Evolutionary conservation across 192 early-diverging fungal genomes (phyloP), one percentile per base, ranked within the genome.

Genomic region (Pilaira anomala): DNA sequence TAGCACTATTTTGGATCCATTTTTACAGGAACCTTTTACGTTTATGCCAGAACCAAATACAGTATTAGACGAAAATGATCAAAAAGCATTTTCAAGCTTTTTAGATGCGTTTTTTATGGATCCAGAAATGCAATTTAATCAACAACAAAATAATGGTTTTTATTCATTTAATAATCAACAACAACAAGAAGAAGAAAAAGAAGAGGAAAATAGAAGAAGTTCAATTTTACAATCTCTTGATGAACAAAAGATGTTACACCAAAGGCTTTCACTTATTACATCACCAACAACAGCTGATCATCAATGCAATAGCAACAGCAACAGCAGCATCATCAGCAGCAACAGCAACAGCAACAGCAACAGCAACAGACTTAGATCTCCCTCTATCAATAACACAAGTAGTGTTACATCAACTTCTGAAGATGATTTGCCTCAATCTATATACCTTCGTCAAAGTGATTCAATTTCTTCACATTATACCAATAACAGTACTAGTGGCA

Each of bases 31-130:
- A 13, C 62, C 62, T 39, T 51, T 26, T 7, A 40, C 39, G 25
- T 52, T 63, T 25, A 33, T 44, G 9, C 30, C 48, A 18, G 11
- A 6, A 22, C 19, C 39, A 21, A 72, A 29, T 36, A 59, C 39
- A 52, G 53, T 76, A 14, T 40, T 76, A 24, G 65, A 70, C 30
- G 74, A 76, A 53, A 45, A 66, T 41, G 80, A 83, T 49, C 78
- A 83, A 40, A 72, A 71, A 26, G 66, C 66, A 22, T 79, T 83
- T 50, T 76, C 76, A 36, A 65, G 73, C 56, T 83, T 83, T 58
- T 55, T 83, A 28, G 80, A 81, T 58, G 72, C 73, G 2, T 66
- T 83, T 36, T 74, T 82, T 39, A 71, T 83, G 22, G 80, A 80
- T 29, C 76, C 74, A 39, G 73, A 76, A 51, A 60, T 65, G 2